These are phyloP conservation scores for Bacidia rubella DNA, from an alignment of 495 filamentous ascomycete species.

Conservation along the genomic window DNA sequence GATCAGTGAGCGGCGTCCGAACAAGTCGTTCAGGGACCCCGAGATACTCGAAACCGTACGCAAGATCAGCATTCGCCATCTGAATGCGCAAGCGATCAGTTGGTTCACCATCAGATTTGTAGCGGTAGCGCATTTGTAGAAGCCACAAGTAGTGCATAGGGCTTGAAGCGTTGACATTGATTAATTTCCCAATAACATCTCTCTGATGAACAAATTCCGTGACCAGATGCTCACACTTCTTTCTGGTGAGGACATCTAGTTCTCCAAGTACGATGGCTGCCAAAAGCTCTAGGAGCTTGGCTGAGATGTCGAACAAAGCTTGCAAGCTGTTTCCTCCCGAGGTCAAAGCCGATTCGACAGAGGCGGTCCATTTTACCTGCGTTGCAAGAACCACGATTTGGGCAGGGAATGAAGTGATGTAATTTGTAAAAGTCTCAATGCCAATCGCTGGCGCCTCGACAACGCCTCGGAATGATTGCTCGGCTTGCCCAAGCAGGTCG, in stretches of 20 bases:
- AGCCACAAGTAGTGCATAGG: conserved; percentile 83
- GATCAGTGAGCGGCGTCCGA: conserved; percentile 87
- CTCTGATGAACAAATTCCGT: conserved; percentile 98
- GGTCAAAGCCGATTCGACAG: conserved; percentile 60
- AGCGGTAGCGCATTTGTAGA: conserved; percentile 95
- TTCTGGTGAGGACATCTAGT: conserved; percentile 69
- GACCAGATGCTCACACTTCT: conserved; percentile 97
- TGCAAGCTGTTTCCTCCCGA: conserved; percentile 55
- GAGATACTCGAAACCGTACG: conserved; percentile 96
- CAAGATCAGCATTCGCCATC: conserved; percentile 92
- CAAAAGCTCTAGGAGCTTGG: conserved; percentile 66
- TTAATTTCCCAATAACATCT: conserved; percentile 74
- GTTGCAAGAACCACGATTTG: conserved; percentile 92
- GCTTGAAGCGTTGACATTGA: conserved; percentile 57
- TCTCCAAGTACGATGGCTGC: conserved; percentile 84
- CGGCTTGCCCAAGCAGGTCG: conserved; percentile 75
- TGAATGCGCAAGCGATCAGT: conserved; percentile 75
- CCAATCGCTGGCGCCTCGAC: conserved; percentile 55
- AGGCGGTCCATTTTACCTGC: conserved; percentile 86
- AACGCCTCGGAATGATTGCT: conserved; percentile 48
- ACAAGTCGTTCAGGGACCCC: conserved; percentile 93
- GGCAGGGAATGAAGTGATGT: conserved; percentile 69
- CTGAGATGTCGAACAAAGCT: conserved; percentile 56
- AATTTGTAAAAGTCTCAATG: conserved; percentile 52
- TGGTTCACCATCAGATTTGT: conserved; percentile 64